Evolutionary conservation across 768 basidiomycete genomes (phyloP).

Genomic region (Fomitopsis serialis): DNA sequence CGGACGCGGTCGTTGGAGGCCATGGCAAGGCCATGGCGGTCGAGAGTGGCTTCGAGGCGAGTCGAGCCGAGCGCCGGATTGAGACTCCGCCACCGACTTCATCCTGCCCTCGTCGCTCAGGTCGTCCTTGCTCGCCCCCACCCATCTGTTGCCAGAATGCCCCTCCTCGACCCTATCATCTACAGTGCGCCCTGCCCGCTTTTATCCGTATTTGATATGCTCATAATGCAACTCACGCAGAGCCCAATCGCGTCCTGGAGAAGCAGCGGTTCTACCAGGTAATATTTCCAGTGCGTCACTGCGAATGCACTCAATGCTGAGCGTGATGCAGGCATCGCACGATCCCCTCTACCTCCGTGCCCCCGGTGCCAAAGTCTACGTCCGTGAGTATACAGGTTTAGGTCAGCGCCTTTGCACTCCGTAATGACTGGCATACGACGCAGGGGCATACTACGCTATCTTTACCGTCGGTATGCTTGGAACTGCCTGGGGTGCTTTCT

Average conservation of each 20-base stretch:
- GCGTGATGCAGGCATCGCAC: slow-evolving; percentile 30
- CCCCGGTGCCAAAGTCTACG: slow-evolving; percentile 58
- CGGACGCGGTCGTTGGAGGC: slow-evolving; percentile 69
- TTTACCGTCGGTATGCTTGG: slow-evolving; percentile 52
- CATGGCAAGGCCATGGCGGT: slow-evolving; percentile 42
- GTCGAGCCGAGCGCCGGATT: slow-evolving; percentile 31
- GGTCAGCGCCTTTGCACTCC: not conserved
- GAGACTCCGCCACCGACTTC: slow-evolving; percentile 25
- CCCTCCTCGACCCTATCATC: slow-evolving; percentile 59
- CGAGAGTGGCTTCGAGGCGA: slow-evolving; percentile 27
- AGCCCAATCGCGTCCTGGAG: slow-evolving; percentile 61
- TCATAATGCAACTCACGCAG: slow-evolving; percentile 25
- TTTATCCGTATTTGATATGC: slow-evolving; percentile 1
- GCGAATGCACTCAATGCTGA: not conserved
- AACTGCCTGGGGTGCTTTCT: slow-evolving; percentile 44
- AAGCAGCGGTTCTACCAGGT: slow-evolving; percentile 69
- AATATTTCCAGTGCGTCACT: slow-evolving; percentile 2
- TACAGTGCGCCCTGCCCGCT: slow-evolving; percentile 42
- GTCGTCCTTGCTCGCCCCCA: slow-evolving; percentile 12
- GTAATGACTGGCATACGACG: not conserved
- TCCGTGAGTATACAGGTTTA: slow-evolving; percentile 41
- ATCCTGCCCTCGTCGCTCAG: slow-evolving; percentile 3
- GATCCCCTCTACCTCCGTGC: slow-evolving; percentile 53
- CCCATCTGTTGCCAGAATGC: slow-evolving; percentile 39
- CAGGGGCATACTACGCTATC: slow-evolving; percentile 50